These are phyloP conservation scores for Osmanthus fragrans DNA, from an alignment of 257 asterid genomes.

Conservation along the genomic window DNA sequence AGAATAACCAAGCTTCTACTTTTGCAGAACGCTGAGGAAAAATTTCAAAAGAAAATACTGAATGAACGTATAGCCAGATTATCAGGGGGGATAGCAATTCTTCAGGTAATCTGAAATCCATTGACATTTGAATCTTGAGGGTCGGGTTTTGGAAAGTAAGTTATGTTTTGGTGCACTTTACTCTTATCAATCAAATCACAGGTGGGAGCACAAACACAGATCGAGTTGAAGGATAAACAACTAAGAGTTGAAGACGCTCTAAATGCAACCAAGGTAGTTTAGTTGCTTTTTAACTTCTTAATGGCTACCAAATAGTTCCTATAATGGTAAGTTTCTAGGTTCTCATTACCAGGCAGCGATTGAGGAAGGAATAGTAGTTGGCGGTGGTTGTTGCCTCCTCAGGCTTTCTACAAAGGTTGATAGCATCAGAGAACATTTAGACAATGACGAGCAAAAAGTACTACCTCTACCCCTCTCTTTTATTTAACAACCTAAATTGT, in stretches of 20 bases:
- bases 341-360: conserved; percentile 62
- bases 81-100: conserved; percentile 73
- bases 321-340: neutral
- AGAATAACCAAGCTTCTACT: conserved; percentile 2
- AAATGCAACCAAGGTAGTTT: conserved; percentile 84
- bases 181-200: conserved; percentile 15
- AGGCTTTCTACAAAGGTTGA: conserved; percentile 69
- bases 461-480: neutral
- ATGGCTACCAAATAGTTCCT: neutral
- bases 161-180: neutral
- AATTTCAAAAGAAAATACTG: conserved; percentile 65
- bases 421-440: conserved; percentile 47
- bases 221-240: conserved; percentile 83
- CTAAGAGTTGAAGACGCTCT: conserved; percentile 85
- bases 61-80: conserved; percentile 81
- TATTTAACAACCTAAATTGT: neutral
- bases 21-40: conserved; percentile 74
- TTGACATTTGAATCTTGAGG: neutral
- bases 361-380: conserved; percentile 90
- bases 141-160: neutral
- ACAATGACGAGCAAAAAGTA: conserved; percentile 81
- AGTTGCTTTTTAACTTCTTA: neutral
- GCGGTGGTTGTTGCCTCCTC: conserved; percentile 86
- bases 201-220: conserved; percentile 90
- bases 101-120: conserved; percentile 51